Conservation (phyloP, 2,329 filamentous ascomycete species). For the Colletotrichum tofieldiae region DNA sequence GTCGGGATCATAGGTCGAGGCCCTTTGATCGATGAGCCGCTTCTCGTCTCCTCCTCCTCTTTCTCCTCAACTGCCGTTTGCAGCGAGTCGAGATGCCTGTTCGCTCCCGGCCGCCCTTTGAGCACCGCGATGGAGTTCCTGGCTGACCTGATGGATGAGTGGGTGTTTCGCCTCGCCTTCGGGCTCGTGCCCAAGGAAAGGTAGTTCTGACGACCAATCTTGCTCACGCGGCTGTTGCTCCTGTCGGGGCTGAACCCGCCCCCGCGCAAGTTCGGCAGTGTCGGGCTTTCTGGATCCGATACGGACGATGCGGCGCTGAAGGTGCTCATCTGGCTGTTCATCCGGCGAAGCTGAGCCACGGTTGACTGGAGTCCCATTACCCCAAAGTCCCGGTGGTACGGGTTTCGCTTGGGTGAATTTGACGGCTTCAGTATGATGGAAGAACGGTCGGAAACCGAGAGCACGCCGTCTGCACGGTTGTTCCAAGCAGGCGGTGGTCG, state of each 20-base stretch:
- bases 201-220: conserved; percentile 61
- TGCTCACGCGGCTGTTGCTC: conserved; percentile 50
- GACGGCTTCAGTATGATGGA: conserved; percentile 31
- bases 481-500: conserved; percentile 8
- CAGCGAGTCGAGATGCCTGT: conserved; percentile 13
- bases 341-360: conserved; percentile 68
- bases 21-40: conserved; percentile 11
- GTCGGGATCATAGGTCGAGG: conserved; percentile 18
- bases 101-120: conserved; percentile 14
- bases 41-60: conserved; percentile 26
- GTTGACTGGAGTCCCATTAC: conserved; percentile 47
- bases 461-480: conserved; percentile 6
- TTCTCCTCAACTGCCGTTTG: conserved; percentile 34
- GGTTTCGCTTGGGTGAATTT: conserved; percentile 7
- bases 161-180: conserved; percentile 27
- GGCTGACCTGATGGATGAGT: conserved; percentile 20
- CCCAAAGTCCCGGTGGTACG: conserved; percentile 32
- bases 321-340: conserved; percentile 69
- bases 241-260: conserved; percentile 57
- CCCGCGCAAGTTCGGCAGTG: conserved; percentile 56
- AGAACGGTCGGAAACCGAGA: conserved; percentile 15
- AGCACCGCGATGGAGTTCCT: conserved; percentile 32
- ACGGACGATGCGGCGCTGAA: conserved; percentile 59
- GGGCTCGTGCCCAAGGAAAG: conserved; percentile 50
- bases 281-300: conserved; percentile 56